phyloP scores from a whole-genome alignment of 495 filamentous ascomycete genomes.

The Penicillium chermesinum region DNA sequence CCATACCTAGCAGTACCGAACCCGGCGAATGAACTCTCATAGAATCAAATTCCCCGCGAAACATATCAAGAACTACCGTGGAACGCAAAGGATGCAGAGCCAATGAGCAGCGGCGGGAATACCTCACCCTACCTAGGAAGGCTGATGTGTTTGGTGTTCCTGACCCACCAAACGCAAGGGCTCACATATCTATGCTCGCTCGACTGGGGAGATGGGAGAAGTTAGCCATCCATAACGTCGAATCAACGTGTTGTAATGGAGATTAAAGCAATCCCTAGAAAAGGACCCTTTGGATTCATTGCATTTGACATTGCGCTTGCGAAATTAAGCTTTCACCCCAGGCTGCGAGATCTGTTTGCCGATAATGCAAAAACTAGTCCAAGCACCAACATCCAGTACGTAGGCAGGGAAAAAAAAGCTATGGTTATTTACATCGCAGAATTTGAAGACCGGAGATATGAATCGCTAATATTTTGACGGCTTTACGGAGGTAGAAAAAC shows the following conservation, averaged over 20 bases:
- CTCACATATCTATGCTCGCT: conserved; percentile 5
- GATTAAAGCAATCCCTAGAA: conserved; percentile 6
- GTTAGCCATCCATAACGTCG: background rate
- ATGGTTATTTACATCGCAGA: no score
- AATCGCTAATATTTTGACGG: no score
- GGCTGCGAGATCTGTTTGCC: background rate
- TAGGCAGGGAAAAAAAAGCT: background rate
- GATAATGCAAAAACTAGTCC: background rate
- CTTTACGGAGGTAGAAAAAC: background rate
- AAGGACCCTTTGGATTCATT: conserved; percentile 1
- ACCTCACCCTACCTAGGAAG: background rate
- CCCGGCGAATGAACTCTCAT: background rate
- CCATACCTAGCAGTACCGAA: background rate
- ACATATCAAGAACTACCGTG: background rate
- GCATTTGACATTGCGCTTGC: background rate
- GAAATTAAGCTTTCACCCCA: conserved; percentile 5
- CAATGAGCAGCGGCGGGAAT: background rate
- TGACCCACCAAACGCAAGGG: conserved; percentile 12
- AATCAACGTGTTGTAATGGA: conserved; percentile 3
- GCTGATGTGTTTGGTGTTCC: background rate
- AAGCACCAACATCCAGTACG: background rate
- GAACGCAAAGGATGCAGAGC: background rate
- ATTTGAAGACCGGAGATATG: no score
- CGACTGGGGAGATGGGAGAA: conserved; percentile 8
- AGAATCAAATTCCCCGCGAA: background rate